Evolutionary conservation across 179 eudicot species (phyloP).

Genomic region (Camellia oleifera): DNA sequence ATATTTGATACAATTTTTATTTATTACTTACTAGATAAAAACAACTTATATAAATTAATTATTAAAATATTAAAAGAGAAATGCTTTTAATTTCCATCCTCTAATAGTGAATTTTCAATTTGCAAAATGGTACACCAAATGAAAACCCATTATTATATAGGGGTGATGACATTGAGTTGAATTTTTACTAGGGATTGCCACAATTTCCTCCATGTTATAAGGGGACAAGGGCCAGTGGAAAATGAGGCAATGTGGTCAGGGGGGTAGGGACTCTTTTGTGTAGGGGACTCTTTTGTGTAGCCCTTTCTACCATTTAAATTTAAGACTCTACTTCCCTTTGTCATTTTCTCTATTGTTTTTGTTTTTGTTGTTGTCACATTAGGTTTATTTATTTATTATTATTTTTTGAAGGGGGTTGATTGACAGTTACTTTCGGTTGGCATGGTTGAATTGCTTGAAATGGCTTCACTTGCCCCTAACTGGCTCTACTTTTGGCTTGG

Average conservation of each 20-base stretch:
- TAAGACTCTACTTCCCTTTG: not conserved
- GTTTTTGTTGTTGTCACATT: not conserved
- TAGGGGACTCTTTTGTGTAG: constrained; percentile 19
- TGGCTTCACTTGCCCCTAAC: constrained; percentile 10
- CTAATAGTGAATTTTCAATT: too few relatives aligned
- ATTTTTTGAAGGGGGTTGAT: not conserved
- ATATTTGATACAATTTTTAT: too few relatives aligned
- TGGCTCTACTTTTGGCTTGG: not conserved
- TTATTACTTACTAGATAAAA: too few relatives aligned
- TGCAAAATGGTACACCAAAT: too few relatives aligned
- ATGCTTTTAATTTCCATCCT: too few relatives aligned
- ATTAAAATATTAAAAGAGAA: too few relatives aligned
- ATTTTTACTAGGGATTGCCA: constrained; percentile 23
- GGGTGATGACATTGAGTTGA: too few relatives aligned
- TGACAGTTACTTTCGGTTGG: constrained; percentile 28
- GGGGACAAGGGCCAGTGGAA: constrained; percentile 57
- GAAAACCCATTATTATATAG: too few relatives aligned
- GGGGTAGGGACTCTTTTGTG: constrained; percentile 9
- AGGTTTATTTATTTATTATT: constrained; percentile 9
- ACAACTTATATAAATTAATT: too few relatives aligned
- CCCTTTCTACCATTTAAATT: constrained; percentile 11
- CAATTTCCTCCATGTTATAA: constrained; percentile 70
- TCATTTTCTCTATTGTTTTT: constrained; percentile 1
- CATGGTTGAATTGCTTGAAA: constrained; percentile 1
- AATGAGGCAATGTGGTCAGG: constrained; percentile 40